A percentile compares a stretch with the other conserved stretches of the same genome.
Evolutionary conservation across 1,284 basidiomycete species (phyloP).

Genomic region (Wallemia hederae): DNA sequence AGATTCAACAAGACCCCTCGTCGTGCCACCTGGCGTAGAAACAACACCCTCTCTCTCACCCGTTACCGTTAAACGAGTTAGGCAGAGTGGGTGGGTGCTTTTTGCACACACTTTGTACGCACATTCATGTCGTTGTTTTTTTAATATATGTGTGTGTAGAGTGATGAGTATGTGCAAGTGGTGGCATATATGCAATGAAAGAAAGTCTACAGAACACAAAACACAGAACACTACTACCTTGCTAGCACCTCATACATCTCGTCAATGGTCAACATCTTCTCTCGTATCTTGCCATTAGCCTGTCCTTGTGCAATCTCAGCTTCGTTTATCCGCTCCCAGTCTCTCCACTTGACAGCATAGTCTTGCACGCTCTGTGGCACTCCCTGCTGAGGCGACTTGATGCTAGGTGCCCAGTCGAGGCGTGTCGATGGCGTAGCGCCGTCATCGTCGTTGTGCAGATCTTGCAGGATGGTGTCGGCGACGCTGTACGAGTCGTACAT

Average conservation of each 20-base stretch:
- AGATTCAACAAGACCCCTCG: slow-evolving; percentile 79
- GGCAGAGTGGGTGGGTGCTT: not conserved
- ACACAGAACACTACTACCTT: not conserved
- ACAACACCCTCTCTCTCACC: not conserved
- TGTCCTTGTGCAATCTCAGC: not conserved
- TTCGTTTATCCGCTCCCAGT: not conserved
- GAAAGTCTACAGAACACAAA: no score
- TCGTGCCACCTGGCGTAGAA: slow-evolving; percentile 21
- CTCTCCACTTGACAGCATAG: not conserved
- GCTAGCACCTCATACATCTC: not conserved
- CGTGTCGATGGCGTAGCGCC: not conserved
- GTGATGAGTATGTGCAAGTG: no score
- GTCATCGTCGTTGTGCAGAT: slow-evolving; percentile 12
- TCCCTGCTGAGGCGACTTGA: not conserved
- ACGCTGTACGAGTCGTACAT: slow-evolving; percentile 75
- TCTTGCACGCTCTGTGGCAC: not conserved
- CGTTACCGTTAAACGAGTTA: not conserved
- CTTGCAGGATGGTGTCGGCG: slow-evolving; percentile 35
- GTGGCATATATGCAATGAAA: no score
- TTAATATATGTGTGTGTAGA: no score
- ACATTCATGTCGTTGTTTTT: not conserved
- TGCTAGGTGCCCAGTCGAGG: not conserved
- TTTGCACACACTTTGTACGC: not conserved
- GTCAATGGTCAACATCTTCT: not conserved
- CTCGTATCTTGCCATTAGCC: not conserved